These are phyloP conservation scores for Schwanniomyces yamadae DNA, from an alignment of 805 yeast species.

Conservation along the genomic window DNA sequence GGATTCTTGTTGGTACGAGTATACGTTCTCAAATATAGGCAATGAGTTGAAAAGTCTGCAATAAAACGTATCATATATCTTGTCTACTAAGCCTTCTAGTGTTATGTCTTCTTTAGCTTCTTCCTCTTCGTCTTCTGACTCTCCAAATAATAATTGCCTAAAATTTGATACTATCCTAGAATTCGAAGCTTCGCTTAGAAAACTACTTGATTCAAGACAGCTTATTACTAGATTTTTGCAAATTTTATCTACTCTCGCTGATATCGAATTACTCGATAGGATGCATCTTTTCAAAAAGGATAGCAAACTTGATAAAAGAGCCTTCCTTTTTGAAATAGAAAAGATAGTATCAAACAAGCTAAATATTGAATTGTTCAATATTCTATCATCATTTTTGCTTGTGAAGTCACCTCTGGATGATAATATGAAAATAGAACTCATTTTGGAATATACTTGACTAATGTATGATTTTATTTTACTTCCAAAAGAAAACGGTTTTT, in stretches of 20 bases:
- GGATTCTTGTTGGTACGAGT: conserved; percentile 15
- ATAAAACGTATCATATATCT: conserved; percentile 11
- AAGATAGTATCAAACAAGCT: conserved; percentile 10
- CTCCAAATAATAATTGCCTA: conserved; percentile 4
- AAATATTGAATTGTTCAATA: conserved; percentile 11
- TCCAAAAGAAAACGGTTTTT: background rate
- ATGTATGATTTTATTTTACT: background rate
- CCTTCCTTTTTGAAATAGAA: conserved; percentile 12
- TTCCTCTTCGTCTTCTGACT: conserved; percentile 1
- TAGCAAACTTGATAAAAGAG: conserved; percentile 9
- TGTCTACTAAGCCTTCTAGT: conserved; percentile 13
- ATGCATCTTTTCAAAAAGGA: conserved; percentile 2
- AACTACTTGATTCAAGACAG: background rate
- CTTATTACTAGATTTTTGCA: background rate
- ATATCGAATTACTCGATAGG: conserved; percentile 2
- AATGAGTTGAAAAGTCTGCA: conserved; percentile 1
- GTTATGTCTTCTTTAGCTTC: conserved; percentile 1
- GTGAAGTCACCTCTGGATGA: background rate
- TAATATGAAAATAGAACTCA: background rate
- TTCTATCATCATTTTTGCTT: background rate
- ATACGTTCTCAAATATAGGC: background rate
- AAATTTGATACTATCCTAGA: conserved; percentile 6
- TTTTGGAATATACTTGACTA: background rate
- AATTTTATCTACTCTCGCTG: conserved; percentile 3
- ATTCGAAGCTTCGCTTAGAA: conserved; percentile 4